Percentiles rank a stretch among this genome's conserved stretches.
Conservation (phyloP, 768 basidiomycete species). For the Lactifluus pinguis region DNA sequence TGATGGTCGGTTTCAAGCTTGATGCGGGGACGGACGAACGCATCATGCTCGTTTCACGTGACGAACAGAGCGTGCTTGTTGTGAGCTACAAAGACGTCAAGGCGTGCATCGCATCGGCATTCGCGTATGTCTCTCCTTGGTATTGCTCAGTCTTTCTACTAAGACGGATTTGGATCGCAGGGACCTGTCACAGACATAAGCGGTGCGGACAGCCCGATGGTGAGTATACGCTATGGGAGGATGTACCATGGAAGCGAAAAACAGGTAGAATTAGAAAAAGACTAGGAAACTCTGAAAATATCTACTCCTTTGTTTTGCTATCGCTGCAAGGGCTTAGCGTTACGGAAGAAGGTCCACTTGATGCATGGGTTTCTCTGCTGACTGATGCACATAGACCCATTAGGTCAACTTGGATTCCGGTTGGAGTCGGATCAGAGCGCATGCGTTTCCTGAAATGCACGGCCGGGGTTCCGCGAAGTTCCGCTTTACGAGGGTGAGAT, state of each 20-base stretch:
- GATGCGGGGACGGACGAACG: constrained; percentile 92
- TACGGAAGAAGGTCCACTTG: not conserved
- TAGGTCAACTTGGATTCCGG: not conserved
- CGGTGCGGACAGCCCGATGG: not conserved
- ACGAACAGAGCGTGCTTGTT: constrained; percentile 93
- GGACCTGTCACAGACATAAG: constrained; percentile 17
- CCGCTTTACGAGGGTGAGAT: too few relatives aligned
- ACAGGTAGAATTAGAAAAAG: constrained; percentile 20
- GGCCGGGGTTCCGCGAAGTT: too few relatives aligned
- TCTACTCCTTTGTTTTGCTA: not conserved
- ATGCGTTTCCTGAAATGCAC: too few relatives aligned
- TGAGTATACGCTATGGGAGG: not conserved
- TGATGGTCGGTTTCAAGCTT: constrained; percentile 40
- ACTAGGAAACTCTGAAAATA: constrained; percentile 15
- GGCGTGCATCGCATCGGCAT: constrained; percentile 73
- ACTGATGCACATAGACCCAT: not conserved
- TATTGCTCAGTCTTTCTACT: not conserved
- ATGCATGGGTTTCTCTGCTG: not conserved
- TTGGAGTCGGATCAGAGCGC: not conserved
- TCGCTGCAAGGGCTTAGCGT: not conserved
- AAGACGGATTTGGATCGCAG: not conserved
- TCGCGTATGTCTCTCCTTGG: constrained; percentile 45
- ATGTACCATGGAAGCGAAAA: constrained; percentile 7
- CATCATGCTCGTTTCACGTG: constrained; percentile 88
- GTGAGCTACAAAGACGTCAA: constrained; percentile 92